Conservation (phyloP, 495 filamentous ascomycete genomes). For the Lineolata rhizophorae region DNA sequence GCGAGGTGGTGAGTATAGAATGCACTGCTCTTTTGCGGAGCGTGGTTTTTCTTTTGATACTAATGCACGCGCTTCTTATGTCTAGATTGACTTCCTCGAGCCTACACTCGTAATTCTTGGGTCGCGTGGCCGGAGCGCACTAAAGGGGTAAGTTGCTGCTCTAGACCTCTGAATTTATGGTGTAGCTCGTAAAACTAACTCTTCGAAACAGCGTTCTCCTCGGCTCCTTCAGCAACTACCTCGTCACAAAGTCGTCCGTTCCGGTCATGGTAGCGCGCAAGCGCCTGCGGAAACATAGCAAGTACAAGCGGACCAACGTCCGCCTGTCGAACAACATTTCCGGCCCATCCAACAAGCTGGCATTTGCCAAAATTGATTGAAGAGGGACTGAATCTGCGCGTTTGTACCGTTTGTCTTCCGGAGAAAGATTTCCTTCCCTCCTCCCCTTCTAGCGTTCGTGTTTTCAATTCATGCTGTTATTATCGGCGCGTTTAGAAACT, state of each 20-base stretch:
- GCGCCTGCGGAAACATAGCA: slow-evolving; percentile 19
- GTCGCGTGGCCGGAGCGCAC: slow-evolving; percentile 65
- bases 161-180: slow-evolving; percentile 3
- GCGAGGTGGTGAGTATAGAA: slow-evolving; percentile 19
- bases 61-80: slow-evolving; percentile 1
- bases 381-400: too few species aligned
- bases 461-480: too few species aligned
- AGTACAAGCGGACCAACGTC: slow-evolving; percentile 14
- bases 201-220: slow-evolving; percentile 46
- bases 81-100: slow-evolving; percentile 64
- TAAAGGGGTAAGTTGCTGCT: slow-evolving; percentile 57
- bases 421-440: too few species aligned
- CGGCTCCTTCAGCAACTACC: slow-evolving; percentile 90
- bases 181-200: slow-evolving; percentile 8
- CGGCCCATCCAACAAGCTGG: too few species aligned
- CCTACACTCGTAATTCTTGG: slow-evolving; percentile 90
- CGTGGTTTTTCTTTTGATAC: slow-evolving; percentile 6
- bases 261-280: slow-evolving; percentile 32
- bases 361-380: too few species aligned
- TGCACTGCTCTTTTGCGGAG: not conserved
- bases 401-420: too few species aligned
- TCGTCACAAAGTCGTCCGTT: slow-evolving; percentile 89
- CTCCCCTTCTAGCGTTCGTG: too few species aligned
- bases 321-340: slow-evolving; percentile 12
- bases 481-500: too few species aligned